Evolutionary conservation across 164 flowering plant species (phyloP), one percentile per base, ranked within the genome.

Genomic region (Piper betle): DNA sequence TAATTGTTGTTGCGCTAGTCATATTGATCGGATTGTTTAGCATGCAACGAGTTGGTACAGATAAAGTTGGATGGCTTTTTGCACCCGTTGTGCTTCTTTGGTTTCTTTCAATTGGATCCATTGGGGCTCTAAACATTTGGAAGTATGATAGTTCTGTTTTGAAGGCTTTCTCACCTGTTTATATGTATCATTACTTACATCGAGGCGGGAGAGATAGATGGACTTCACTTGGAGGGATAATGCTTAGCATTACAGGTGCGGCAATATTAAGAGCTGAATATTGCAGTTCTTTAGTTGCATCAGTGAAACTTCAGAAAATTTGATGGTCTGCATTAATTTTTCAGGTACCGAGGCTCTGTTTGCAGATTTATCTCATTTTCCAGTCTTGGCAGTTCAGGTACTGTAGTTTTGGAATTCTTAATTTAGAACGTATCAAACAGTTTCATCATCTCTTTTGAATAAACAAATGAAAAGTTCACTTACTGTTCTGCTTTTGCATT

Each of bases 271-370:
- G 11, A 9, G 15, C 11, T 6, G 10, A 46, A 2, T 52, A 6
- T 13, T 6, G 58, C 5, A 55, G 4, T 19, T 19, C 13, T 19
- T 38, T 25, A 12, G 16, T 10, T 58, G 19, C 15, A 3, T 16
- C 5, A 20, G 15, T n/a, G 39, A 39, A 15, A 13, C 11, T 38
- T 3, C 46, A 6, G 15, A 46, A 15, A 58, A 39, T 58, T 38
- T 58, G 60, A 58, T 39, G 20, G n/a, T 58, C 19, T 58, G 9
- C 46, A 39, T 58, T 38, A 16, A 55, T 5, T 65, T 25, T 76
- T 52, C 91, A 93, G 99, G 99, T 52, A 93, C 97, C 0, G 99
- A 93, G 74, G 97, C 99, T 37, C 91, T 93, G 42, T 93, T 88
- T 80, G 99, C 99, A 0, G 99, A 93, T 69, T 75, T 93, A 52